A percentile compares a stretch with the other conserved stretches of the same genome.
Evolutionary conservation across 2,329 filamentous ascomycete genomes (phyloP).

Genomic region (Nigrograna mackinnonii): DNA sequence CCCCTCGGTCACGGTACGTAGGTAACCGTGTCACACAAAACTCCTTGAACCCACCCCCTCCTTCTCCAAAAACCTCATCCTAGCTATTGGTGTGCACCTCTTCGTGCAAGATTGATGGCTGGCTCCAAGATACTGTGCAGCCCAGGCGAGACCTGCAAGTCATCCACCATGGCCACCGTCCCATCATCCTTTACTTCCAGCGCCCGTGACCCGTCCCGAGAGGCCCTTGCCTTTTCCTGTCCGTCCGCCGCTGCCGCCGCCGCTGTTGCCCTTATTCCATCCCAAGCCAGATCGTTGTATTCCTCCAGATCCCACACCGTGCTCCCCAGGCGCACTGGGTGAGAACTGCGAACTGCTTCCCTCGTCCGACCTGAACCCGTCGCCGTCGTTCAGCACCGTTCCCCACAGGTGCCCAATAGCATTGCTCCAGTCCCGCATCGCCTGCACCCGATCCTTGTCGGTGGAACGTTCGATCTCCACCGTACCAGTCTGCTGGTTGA

Average conservation of each 20-base stretch:
- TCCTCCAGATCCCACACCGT: slow-evolving; percentile 13
- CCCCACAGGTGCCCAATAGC: slow-evolving; percentile 72
- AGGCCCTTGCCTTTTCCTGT: slow-evolving; percentile 36
- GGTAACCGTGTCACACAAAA: no score
- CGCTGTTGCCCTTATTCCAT: slow-evolving; percentile 18
- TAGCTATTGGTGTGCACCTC: slow-evolving; percentile 28
- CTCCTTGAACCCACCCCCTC: no score
- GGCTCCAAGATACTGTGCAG: no score
- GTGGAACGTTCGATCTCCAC: slow-evolving; percentile 77
- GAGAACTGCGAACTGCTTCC: slow-evolving; percentile 38
- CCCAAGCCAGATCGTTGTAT: slow-evolving; percentile 29
- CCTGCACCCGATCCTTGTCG: slow-evolving; percentile 74
- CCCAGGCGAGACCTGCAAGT: slow-evolving; percentile 35
- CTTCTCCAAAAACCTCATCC: no score
- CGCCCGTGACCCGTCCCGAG: slow-evolving; percentile 37
- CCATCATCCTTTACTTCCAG: slow-evolving; percentile 35
- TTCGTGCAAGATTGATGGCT: slow-evolving; percentile 35
- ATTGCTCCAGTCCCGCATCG: slow-evolving; percentile 72
- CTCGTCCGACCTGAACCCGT: slow-evolving; percentile 66
- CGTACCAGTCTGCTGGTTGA: slow-evolving; percentile 84
- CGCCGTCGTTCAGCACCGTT: slow-evolving; percentile 75
- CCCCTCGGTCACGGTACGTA: no score
- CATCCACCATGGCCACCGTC: slow-evolving; percentile 43
- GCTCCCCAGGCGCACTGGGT: slow-evolving; percentile 26
- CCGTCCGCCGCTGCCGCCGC: slow-evolving; percentile 22